Evolutionary conservation across 192 early-diverging fungal species (phyloP).

Genomic region (Coemansia sp.): DNA sequence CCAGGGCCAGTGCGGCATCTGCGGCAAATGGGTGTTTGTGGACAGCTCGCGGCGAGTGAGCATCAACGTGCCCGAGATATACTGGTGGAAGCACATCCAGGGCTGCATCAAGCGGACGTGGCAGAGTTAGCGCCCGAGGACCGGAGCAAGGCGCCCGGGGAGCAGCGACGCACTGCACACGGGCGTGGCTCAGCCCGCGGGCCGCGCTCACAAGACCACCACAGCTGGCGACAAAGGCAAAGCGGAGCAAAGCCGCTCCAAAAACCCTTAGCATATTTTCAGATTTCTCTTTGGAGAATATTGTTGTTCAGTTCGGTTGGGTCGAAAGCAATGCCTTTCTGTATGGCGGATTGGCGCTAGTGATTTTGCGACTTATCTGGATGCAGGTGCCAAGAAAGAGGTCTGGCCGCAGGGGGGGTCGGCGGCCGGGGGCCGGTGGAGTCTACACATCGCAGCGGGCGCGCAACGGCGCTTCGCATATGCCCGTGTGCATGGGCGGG

Average conservation of each 20-base stretch:
- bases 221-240: neutral
- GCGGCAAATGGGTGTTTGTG: constrained; percentile 41
- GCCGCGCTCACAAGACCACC: neutral
- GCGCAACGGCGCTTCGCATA: neutral
- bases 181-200: constrained; percentile 4
- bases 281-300: constrained; percentile 2
- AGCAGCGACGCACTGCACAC: neutral
- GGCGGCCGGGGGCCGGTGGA: neutral
- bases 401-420: neutral
- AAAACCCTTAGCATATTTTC: neutral
- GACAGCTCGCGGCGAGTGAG: constrained; percentile 36
- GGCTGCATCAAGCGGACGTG: constrained; percentile 46
- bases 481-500: neutral
- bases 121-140: constrained; percentile 1
- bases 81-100: constrained; percentile 58
- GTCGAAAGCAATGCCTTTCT: constrained; percentile 1
- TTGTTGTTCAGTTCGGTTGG: neutral
- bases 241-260: constrained; percentile 3
- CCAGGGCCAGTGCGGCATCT: constrained; percentile 50
- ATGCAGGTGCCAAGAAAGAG: neutral
- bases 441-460: neutral
- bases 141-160: neutral
- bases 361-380: constrained; percentile 2
- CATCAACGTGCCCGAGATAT: constrained; percentile 53
- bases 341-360: neutral